Conservation (phyloP, 2,329 filamentous ascomycete species). For the Hymenoscyphus fraxineus region DNA sequence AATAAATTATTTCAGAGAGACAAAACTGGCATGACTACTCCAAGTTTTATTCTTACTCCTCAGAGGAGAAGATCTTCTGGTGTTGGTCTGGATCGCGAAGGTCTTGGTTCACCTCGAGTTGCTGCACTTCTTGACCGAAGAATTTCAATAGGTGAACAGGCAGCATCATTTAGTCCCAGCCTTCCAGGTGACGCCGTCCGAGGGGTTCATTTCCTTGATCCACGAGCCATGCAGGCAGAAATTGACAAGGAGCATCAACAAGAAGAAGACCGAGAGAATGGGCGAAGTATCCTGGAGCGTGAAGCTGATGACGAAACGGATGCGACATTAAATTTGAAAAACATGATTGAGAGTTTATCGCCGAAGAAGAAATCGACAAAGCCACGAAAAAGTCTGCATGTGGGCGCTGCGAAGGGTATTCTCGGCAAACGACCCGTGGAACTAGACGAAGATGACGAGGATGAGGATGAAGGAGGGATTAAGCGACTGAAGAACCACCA, state of each 20-base stretch:
- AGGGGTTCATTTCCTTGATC: slow-evolving; percentile 63
- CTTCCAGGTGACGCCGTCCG: slow-evolving; percentile 36
- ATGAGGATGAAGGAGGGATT: slow-evolving; percentile 56
- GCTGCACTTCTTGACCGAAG: slow-evolving; percentile 68
- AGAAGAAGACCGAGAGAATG: slow-evolving; percentile 59
- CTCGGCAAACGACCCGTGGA: slow-evolving; percentile 72
- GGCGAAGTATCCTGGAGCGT: slow-evolving; percentile 52
- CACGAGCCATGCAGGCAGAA: slow-evolving; percentile 57
- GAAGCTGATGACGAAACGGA: slow-evolving; percentile 56
- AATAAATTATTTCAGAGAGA: slow-evolving; percentile 53
- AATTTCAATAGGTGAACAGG: slow-evolving; percentile 65
- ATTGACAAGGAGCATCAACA: slow-evolving; percentile 58
- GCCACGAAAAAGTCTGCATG: slow-evolving; percentile 71
- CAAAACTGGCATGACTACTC: slow-evolving; percentile 55
- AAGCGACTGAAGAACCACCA: slow-evolving; percentile 71
- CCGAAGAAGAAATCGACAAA: slow-evolving; percentile 67
- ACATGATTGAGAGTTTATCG: slow-evolving; percentile 74
- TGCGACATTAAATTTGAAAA: slow-evolving; percentile 63
- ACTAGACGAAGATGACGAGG: slow-evolving; percentile 61
- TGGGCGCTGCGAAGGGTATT: slow-evolving; percentile 69
- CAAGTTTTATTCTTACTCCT: slow-evolving; percentile 61
- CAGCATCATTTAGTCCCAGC: slow-evolving; percentile 58
- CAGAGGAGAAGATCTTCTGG: slow-evolving; percentile 59
- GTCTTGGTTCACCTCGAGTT: slow-evolving; percentile 72
- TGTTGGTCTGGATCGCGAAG: slow-evolving; percentile 64